A percentile compares a stretch with the other conserved stretches of the same genome.
Evolutionary conservation across 352 stramenopile genomes (phyloP).

Genomic region (Globisporangium takayamanum): DNA sequence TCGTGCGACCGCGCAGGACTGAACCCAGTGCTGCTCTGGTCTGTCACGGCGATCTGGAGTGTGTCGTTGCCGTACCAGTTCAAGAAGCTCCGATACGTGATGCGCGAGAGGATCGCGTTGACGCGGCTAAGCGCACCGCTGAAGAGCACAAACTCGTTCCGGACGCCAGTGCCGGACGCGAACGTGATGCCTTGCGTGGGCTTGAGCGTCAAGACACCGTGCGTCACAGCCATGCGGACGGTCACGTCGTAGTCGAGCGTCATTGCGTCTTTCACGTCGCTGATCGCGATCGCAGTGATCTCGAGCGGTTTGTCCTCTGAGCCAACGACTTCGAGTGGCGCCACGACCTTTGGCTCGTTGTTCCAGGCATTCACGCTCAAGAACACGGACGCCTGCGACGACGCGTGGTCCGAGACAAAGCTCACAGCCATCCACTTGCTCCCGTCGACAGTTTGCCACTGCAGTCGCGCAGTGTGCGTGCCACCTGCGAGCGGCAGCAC

Average conservation of each 20-base stretch:
- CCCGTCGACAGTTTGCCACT: slow-evolving; percentile 75
- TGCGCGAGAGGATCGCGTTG: slow-evolving; percentile 36
- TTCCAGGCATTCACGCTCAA: slow-evolving; percentile 62
- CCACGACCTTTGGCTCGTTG: slow-evolving; percentile 52
- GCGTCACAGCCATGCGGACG: slow-evolving; percentile 45
- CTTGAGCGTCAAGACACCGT: slow-evolving; percentile 45
- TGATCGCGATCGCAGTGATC: slow-evolving; percentile 37
- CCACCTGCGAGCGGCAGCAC: slow-evolving; percentile 45
- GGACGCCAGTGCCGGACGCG: slow-evolving; percentile 33
- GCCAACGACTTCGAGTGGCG: slow-evolving; percentile 26
- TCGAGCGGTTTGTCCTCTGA: slow-evolving; percentile 41
- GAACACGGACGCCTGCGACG: slow-evolving; percentile 65
- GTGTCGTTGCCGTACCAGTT: slow-evolving; percentile 74
- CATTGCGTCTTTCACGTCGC: slow-evolving; percentile 42
- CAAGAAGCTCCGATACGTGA: slow-evolving; percentile 54
- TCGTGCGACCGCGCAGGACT: slow-evolving; percentile 28
- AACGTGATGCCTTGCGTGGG: slow-evolving; percentile 61
- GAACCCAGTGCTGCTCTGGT: slow-evolving; percentile 64
- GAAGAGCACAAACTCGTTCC: slow-evolving; percentile 57
- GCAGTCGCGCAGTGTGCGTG: slow-evolving; percentile 52
- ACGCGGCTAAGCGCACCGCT: slow-evolving; percentile 53
- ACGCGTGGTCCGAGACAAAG: slow-evolving; percentile 62
- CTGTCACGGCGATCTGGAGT: slow-evolving; percentile 42
- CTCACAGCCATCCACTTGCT: slow-evolving; percentile 59
- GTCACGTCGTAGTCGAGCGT: slow-evolving; percentile 55